These are phyloP conservation scores for Cladosporium sp. DNA, from an alignment of 2,329 filamentous ascomycete species.

Conservation along the genomic window DNA sequence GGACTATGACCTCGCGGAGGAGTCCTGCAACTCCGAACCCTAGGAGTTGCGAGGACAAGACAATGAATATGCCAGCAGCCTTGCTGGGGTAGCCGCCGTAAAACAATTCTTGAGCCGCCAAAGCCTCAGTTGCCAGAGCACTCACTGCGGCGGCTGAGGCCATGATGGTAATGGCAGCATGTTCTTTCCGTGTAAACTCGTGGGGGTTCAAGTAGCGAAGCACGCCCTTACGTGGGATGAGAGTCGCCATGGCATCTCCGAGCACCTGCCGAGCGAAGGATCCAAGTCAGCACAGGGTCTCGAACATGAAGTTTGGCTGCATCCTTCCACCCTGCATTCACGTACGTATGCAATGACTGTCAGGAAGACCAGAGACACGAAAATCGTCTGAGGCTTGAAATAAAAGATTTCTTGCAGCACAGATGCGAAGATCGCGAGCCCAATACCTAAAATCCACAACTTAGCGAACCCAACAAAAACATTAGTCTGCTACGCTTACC, in stretches of 20 bases:
- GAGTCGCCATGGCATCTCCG: slow-evolving; percentile 43
- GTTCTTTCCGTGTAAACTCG: slow-evolving; percentile 39
- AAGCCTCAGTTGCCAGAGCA: slow-evolving; percentile 43
- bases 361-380: slow-evolving; percentile 49
- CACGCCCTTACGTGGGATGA: slow-evolving; percentile 41
- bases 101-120: slow-evolving; percentile 52
- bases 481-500: slow-evolving; percentile 29
- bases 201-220: slow-evolving; percentile 45
- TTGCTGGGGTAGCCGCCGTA: slow-evolving; percentile 47
- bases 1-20: slow-evolving; percentile 49
- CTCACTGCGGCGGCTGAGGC: slow-evolving; percentile 42
- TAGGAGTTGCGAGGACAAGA: slow-evolving; percentile 52
- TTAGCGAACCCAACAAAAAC: not conserved
- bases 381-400: slow-evolving; percentile 52
- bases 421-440: slow-evolving; percentile 33
- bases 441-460: slow-evolving; percentile 19
- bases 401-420: slow-evolving; percentile 50
- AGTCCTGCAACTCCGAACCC: slow-evolving; percentile 55
- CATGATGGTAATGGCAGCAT: slow-evolving; percentile 49
- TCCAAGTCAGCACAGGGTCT: too few species aligned
- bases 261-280: slow-evolving; percentile 29
- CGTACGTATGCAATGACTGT: slow-evolving; percentile 46
- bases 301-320: too few species aligned
- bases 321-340: too few species aligned
- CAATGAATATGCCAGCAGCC: slow-evolving; percentile 48